phyloP scores from a whole-genome alignment of 176 grass and related monocot species.

The Triticum timopheevii region DNA sequence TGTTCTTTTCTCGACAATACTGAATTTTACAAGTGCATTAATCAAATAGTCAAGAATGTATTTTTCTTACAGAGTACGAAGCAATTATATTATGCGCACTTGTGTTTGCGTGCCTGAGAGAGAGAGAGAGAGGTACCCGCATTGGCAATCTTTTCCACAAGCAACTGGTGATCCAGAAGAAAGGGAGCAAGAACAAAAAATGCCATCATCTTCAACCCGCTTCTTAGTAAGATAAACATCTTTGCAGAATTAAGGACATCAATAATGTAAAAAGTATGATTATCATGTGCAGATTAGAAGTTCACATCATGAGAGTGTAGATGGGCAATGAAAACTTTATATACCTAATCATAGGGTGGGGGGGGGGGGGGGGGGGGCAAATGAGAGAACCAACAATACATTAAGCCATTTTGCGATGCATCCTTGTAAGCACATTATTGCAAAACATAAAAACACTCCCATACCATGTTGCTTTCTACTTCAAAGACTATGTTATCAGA shows the following conservation, averaged over 20 bases:
- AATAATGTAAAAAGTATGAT: not conserved
- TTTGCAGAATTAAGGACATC: slow-evolving; percentile 51
- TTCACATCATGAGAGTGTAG: not conserved
- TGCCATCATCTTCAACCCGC: slow-evolving; percentile 83
- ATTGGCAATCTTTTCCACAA: slow-evolving; percentile 86
- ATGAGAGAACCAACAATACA: not conserved
- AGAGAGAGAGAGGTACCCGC: slow-evolving; percentile 46
- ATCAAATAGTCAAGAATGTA: slow-evolving; percentile 29
- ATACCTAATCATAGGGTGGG: not conserved
- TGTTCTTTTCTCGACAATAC: not conserved
- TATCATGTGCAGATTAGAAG: not conserved
- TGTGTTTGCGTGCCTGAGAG: not conserved
- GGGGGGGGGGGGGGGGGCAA: not conserved
- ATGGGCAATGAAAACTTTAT: not conserved
- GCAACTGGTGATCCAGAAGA: slow-evolving; percentile 44
- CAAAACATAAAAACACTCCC: not conserved
- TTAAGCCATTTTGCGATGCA: slow-evolving; percentile 7
- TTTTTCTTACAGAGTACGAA: not conserved
- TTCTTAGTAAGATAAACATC: slow-evolving; percentile 77
- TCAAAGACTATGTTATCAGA: not conserved
- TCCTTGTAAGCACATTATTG: slow-evolving; percentile 4
- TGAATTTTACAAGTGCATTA: not conserved
- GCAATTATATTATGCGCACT: not conserved
- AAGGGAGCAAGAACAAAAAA: slow-evolving; percentile 75
- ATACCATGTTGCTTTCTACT: not conserved